phyloP scores from a whole-genome alignment of 441 rosid species.

The Iberis amara region DNA sequence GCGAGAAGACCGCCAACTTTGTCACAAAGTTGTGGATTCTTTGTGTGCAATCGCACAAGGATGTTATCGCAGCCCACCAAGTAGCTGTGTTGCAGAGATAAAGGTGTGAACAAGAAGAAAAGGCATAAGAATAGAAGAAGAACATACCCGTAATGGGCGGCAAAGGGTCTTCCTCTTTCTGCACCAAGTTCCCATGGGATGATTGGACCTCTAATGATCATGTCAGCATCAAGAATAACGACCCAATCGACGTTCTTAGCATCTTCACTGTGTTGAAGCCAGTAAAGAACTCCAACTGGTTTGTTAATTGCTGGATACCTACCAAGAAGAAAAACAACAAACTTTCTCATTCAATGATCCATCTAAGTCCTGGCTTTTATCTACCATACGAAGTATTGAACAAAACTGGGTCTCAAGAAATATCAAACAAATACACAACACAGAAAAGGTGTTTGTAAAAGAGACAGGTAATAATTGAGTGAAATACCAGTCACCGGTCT shows the following conservation, averaged over 20 bases:
- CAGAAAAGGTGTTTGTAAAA: no score
- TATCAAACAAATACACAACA: no score
- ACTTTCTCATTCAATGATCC: not conserved
- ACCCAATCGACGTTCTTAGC: constrained; percentile 92
- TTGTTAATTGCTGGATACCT: constrained; percentile 99
- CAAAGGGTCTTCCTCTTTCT: constrained; percentile 75
- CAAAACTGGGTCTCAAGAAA: no score
- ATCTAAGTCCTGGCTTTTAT: no score
- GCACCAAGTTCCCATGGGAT: constrained; percentile 97
- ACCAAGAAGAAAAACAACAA: not conserved
- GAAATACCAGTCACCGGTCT: constrained; percentile 78
- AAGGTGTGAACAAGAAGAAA: constrained; percentile 6
- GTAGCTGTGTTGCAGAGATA: constrained; percentile 43
- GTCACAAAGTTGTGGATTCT: constrained; percentile 79
- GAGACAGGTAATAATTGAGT: no score
- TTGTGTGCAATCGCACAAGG: constrained; percentile 77
- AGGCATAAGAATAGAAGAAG: not conserved
- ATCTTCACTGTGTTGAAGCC: constrained; percentile 91
- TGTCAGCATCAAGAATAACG: constrained; percentile 95
- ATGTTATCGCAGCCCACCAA: constrained; percentile 91
- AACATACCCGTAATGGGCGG: constrained; percentile 82
- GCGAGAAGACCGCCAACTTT: constrained; percentile 98
- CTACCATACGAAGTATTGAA: no score
- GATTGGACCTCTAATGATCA: constrained; percentile 90
- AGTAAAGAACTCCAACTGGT: constrained; percentile 94